Conservation (phyloP, 768 basidiomycete genomes). For the Rhodotorula babjevae region DNA sequence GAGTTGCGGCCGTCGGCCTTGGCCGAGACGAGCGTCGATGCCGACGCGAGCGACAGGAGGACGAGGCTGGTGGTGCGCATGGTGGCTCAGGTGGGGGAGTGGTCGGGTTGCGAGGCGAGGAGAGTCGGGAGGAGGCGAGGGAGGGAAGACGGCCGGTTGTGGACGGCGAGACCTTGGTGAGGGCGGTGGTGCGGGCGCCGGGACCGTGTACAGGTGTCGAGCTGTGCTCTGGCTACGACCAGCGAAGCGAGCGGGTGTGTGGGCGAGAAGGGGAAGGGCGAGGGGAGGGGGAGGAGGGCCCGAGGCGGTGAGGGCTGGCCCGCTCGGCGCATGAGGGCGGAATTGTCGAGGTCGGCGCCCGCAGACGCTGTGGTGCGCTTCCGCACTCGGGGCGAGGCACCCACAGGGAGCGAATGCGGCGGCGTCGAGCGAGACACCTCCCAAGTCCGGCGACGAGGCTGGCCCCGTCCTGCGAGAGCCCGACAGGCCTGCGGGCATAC, state of each 20-base stretch:
- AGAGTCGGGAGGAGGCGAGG: background rate
- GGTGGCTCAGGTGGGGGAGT: no score
- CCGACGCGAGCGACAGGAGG: slow-evolving; percentile 13
- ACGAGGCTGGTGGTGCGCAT: slow-evolving; percentile 22
- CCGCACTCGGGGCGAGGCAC: background rate
- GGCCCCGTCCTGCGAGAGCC: no score
- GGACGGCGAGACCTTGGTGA: slow-evolving; percentile 30
- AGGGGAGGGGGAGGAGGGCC: no score
- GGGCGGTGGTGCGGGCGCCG: background rate
- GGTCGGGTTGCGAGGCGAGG: background rate
- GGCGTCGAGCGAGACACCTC: background rate
- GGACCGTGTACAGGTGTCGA: background rate
- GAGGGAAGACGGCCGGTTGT: slow-evolving; percentile 26
- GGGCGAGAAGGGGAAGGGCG: background rate
- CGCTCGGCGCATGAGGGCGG: no score
- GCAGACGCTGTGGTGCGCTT: background rate
- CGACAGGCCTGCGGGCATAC: no score
- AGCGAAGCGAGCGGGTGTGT: background rate
- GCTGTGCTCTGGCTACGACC: background rate
- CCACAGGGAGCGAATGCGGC: no score
- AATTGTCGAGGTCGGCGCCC: background rate
- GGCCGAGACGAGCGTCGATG: slow-evolving; percentile 6
- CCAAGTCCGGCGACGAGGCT: background rate
- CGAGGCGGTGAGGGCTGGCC: background rate
- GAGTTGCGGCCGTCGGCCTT: slow-evolving; percentile 12